These are phyloP conservation scores for Amorphotheca resinae DNA, from an alignment of 495 filamentous ascomycete species.

Conservation along the genomic window DNA sequence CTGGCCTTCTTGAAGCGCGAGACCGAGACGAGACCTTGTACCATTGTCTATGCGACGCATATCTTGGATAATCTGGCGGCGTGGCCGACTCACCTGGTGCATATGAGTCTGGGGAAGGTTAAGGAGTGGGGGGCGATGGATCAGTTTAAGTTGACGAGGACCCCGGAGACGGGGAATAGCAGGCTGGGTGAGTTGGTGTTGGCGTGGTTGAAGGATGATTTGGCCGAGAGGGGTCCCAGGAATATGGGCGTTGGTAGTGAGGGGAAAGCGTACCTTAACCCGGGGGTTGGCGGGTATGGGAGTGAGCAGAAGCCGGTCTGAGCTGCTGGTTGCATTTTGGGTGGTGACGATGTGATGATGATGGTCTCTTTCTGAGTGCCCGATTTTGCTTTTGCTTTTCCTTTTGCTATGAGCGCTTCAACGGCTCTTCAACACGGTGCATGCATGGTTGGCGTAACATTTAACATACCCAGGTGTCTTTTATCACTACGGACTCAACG, in stretches of 20 bases:
- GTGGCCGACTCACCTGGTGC: conserved; percentile 92
- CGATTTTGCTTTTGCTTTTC: not conserved
- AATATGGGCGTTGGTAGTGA: conserved; percentile 44
- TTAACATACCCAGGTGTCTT: conserved; percentile 18
- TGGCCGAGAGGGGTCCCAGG: conserved; percentile 68
- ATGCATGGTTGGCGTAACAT: conserved; percentile 10
- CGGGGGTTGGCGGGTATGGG: conserved; percentile 79
- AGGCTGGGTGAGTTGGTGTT: conserved; percentile 75
- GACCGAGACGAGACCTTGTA: conserved; percentile 69
- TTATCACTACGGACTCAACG: not conserved
- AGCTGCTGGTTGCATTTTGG: conserved; percentile 3
- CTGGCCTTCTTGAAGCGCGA: conserved; percentile 76
- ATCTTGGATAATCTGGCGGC: conserved; percentile 84
- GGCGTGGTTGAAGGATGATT: conserved; percentile 73
- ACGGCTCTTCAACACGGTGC: conserved; percentile 2
- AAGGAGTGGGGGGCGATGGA: conserved; percentile 65
- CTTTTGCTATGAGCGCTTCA: not conserved
- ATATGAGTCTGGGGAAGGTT: conserved; percentile 80
- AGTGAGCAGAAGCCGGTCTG: conserved; percentile 24
- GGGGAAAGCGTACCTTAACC: conserved; percentile 57
- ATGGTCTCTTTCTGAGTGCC: not conserved
- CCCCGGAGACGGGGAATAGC: conserved; percentile 49
- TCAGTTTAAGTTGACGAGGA: conserved; percentile 28
- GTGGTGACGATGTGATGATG: conserved; percentile 1
- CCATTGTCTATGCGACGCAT: conserved; percentile 95